Base-by-base conservation (phyloP, 2,329 filamentous ascomycete genomes). In the Esteya vermicola region DNA sequence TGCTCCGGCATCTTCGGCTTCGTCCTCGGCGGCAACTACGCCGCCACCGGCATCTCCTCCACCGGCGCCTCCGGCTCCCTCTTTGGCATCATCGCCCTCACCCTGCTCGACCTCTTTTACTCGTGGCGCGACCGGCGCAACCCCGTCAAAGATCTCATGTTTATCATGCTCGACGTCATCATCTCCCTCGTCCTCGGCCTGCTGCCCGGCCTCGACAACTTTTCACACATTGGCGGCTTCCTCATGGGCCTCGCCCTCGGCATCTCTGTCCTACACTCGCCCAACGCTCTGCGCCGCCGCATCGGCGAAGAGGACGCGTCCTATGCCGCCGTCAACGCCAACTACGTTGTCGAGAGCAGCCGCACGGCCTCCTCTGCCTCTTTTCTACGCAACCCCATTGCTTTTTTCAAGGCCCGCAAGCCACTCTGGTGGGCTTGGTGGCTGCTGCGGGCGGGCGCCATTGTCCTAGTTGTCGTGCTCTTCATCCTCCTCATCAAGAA, bases 371-470 rank as follows among this genome's bases (percentile, higher is more conserved):
- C 59, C 27, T 66, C 66, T 19, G 64, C 67, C 16, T 57, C 64
- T 1, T 76, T 81, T 48, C 54, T 74, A 41, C 74, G 76, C 51
- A 75, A 72, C 43, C 75, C 81, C 0, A 56, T 78, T 4, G 78
- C 75, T 6, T 95, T 95, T 61, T 96, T 96, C 64, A 89, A 88
- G 57, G 85, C 85, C 18, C 74, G 91, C 16, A 94, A 93, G 57
- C 81, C 83, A 19, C 68, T 94, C 8, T 98, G 91, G 91, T 98
- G 91, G 91, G 81, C 66, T 6, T 98, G 91, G 91, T 96, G 89
- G 89, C 60, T 94, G 19, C 70, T 96, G 22, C 75, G 91, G 16
- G 83, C 73, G 1, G 85, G 72, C 0, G 79, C 81, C 20, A 63
- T 98, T 38, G 71, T 94, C 8, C 71, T 78, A n/a, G 81, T 88